Evolutionary conservation across 257 asterid species (phyloP).

Genomic region (Gentiana straminea): DNA sequence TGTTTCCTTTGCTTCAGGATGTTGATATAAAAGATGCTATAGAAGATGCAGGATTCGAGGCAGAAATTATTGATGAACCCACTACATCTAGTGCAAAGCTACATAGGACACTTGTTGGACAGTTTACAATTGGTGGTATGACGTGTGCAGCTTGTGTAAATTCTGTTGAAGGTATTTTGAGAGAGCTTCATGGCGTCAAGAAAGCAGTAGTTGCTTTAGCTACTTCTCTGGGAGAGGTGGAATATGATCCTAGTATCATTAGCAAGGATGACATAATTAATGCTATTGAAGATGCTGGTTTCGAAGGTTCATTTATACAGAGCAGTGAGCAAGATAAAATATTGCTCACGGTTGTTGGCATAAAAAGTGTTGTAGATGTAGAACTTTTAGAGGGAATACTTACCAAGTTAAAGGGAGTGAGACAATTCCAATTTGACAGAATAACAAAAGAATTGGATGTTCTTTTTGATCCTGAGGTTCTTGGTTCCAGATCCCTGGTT

Average conservation of each 20-base stretch:
- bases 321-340: constrained; percentile 87
- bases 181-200: constrained; percentile 63
- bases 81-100: constrained; percentile 33
- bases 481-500: constrained; percentile 71
- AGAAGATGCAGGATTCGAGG: constrained; percentile 98
- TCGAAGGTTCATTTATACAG: constrained; percentile 90
- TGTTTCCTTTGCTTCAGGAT: constrained; percentile 43
- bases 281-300: constrained; percentile 97
- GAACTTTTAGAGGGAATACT: constrained; percentile 63
- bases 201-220: constrained; percentile 88
- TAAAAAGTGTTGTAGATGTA: constrained; percentile 53
- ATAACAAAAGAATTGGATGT: constrained; percentile 50
- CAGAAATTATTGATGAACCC: constrained; percentile 71
- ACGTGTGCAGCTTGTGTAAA: constrained; percentile 98
- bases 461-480: constrained; percentile 86
- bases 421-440: constrained; percentile 49
- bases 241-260: constrained; percentile 57
- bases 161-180: constrained; percentile 85
- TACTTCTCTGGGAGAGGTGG: constrained; percentile 91
- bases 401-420: constrained; percentile 62
- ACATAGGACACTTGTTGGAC: constrained; percentile 56
- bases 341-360: constrained; percentile 56
- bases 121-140: constrained; percentile 96
- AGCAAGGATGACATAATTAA: constrained; percentile 64
- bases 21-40: constrained; percentile 76